Percentiles rank a stretch among this genome's conserved stretches.
Evolutionary conservation across 306 rosid genomes (phyloP).

Genomic region (barrel medic (Medicago truncatula)): MtrunA17r5.0-ANR NC_053045.1:51383001-51383500

Average conservation of each 20-base stretch:
- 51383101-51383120: slow-evolving; percentile 10
- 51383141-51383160: not conserved
- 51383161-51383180: not conserved
- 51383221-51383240: slow-evolving; percentile 49
- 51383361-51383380: too few species aligned
- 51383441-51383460: too few species aligned
- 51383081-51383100: not conserved
- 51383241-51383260: slow-evolving; percentile 55
- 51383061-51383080: slow-evolving; percentile 37
- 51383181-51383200: slow-evolving; percentile 17
- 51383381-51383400: too few species aligned
- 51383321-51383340: not conserved
- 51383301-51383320: slow-evolving; percentile 25
- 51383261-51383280: slow-evolving; percentile 53
- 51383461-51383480: too few species aligned
- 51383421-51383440: too few species aligned
- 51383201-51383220: slow-evolving; percentile 46
- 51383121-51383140: not conserved
- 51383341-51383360: too few species aligned
- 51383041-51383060: slow-evolving; percentile 13
- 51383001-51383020: slow-evolving; percentile 31
- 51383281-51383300: slow-evolving; percentile 49
- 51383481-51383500: too few species aligned
- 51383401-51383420: too few species aligned
- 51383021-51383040: not conserved